Evolutionary conservation across 345 rosid genomes (phyloP).

Genomic region (Sonneratia caseolaris): DNA sequence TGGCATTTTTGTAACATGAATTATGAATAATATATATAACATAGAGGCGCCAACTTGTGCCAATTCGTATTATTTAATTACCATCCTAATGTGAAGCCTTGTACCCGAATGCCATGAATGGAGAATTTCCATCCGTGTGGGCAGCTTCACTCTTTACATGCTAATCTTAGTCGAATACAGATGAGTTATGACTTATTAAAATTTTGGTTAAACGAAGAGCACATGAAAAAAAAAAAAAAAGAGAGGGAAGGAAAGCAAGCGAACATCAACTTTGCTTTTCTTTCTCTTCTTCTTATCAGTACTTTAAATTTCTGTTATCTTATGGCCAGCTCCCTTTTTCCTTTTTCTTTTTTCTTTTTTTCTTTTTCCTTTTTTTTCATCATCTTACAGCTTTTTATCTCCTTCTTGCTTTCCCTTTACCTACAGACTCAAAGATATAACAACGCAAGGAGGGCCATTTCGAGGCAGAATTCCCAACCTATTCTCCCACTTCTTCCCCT

Average conservation of each 20-base stretch:
- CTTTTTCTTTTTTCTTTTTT: conserved; percentile 7
- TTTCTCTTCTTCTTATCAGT: conserved; percentile 13
- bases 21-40: conserved; percentile 11
- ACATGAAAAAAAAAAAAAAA: not conserved
- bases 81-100: too few species aligned
- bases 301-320: conserved; percentile 49
- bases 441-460: conserved; percentile 8
- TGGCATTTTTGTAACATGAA: conserved; percentile 16
- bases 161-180: too few species aligned
- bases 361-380: conserved; percentile 13
- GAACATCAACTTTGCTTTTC: conserved; percentile 30
- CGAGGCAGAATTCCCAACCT: conserved; percentile 11
- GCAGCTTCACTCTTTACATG: too few species aligned
- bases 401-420: not conserved
- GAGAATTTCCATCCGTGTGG: too few species aligned
- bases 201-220: too few species aligned
- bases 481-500: conserved; percentile 14
- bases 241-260: not conserved
- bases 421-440: not conserved
- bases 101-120: too few species aligned
- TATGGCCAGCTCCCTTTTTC: conserved; percentile 18
- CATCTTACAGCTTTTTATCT: not conserved
- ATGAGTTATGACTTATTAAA: too few species aligned
- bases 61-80: too few species aligned
- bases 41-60: too few species aligned